These are phyloP conservation scores for Neurospora hispaniola DNA, from an alignment of 495 filamentous ascomycete genomes.

Conservation along the genomic window DNA sequence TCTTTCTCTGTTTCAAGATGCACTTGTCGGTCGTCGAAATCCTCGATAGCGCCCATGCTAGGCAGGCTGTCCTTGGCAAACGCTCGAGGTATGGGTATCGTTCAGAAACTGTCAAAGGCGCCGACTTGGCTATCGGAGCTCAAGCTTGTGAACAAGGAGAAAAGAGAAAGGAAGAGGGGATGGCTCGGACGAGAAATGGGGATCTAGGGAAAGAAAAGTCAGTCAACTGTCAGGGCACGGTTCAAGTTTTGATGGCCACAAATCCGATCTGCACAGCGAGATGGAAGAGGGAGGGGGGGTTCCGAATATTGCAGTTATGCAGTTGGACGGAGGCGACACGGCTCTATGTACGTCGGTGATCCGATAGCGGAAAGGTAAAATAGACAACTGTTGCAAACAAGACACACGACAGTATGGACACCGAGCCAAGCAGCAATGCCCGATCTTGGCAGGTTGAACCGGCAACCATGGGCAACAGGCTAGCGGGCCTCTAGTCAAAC, in stretches of 20 bases:
- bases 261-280: background rate
- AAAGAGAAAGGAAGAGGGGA: background rate
- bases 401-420: background rate
- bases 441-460: background rate
- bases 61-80: constrained; percentile 32
- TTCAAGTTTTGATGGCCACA: background rate
- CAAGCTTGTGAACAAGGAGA: background rate
- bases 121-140: background rate
- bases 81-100: constrained; percentile 5
- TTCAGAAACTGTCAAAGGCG: background rate
- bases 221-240: background rate
- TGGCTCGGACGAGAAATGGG: background rate
- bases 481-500: background rate
- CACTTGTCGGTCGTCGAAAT: constrained; percentile 48
- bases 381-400: background rate
- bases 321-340: background rate
- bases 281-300: background rate
- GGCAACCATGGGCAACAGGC: background rate
- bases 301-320: background rate
- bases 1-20: constrained; percentile 42
- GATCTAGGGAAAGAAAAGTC: background rate
- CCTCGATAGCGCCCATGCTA: constrained; percentile 48
- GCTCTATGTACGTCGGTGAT: background rate
- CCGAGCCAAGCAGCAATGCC: background rate
- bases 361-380: background rate